Conservation (phyloP, 495 filamentous ascomycete species). For the Tuber microsphaerosporum region DNA sequence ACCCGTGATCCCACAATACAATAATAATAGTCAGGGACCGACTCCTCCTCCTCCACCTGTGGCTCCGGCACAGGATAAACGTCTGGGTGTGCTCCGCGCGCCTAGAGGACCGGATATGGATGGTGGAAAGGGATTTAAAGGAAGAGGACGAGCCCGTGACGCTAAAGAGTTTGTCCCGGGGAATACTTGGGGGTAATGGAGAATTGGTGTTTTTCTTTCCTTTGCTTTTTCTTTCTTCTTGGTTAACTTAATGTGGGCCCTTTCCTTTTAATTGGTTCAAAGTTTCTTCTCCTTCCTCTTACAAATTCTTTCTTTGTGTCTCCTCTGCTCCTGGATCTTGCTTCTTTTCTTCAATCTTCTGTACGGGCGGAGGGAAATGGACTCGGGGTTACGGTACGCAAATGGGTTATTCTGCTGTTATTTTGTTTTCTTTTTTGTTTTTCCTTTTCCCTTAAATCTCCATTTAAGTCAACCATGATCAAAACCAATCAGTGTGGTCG, state of each 20-base stretch:
- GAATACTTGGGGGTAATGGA: background rate
- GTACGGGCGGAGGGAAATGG: background rate
- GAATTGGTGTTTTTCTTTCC: background rate
- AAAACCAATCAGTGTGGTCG: background rate
- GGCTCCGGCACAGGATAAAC: background rate
- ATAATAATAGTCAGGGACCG: background rate
- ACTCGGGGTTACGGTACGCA: background rate
- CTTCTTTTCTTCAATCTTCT: background rate
- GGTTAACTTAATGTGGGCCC: background rate
- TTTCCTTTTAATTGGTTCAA: background rate
- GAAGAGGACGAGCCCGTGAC: slow-evolving; percentile 6
- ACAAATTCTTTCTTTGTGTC: background rate
- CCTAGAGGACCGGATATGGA: slow-evolving; percentile 33
- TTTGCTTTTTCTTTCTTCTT: background rate
- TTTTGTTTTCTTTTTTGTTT: background rate
- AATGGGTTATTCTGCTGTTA: background rate
- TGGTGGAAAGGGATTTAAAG: slow-evolving; percentile 28
- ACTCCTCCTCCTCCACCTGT: background rate
- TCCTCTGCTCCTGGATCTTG: background rate
- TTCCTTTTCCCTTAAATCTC: background rate
- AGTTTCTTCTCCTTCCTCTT: background rate
- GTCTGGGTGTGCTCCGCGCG: background rate
- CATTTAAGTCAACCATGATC: background rate
- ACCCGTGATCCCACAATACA: background rate
- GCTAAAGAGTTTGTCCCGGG: background rate